Conservation (phyloP, 2,329 filamentous ascomycete genomes). For the Trematosphaeria pertusa region DNA sequence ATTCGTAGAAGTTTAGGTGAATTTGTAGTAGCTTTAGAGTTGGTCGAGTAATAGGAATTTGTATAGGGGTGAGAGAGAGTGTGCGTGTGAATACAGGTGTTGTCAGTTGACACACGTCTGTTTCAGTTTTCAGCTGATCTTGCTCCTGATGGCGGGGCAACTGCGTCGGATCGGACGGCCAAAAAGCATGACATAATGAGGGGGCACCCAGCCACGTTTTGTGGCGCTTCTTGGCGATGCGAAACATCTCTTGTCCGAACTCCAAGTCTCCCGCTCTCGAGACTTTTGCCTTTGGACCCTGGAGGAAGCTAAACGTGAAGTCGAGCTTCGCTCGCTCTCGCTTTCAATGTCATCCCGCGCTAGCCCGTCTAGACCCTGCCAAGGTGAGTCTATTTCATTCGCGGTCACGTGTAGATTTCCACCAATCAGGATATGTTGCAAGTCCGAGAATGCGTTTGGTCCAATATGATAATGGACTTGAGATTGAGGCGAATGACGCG, state of each 20-base stretch:
- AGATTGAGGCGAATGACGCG: too few species aligned
- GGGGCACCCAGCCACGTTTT: constrained; percentile 5
- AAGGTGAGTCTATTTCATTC: neutral
- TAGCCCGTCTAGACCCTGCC: neutral
- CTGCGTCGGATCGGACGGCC: constrained; percentile 5
- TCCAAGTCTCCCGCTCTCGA: too few species aligned
- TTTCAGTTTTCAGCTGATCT: constrained; percentile 14
- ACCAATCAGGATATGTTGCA: neutral
- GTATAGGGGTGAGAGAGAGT: constrained; percentile 3
- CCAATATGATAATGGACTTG: too few species aligned
- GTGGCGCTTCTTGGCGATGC: neutral
- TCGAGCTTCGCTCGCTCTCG: too few species aligned
- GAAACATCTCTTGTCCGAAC: constrained; percentile 1
- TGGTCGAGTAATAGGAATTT: too few species aligned
- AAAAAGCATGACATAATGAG: constrained; percentile 13
- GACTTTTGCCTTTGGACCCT: too few species aligned
- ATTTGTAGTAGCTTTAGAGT: too few species aligned
- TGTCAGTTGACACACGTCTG: constrained; percentile 16
- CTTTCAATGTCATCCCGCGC: too few species aligned
- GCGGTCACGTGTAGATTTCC: neutral
- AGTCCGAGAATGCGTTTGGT: neutral
- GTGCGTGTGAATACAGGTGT: neutral
- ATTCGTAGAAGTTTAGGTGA: neutral
- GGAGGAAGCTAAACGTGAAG: too few species aligned
- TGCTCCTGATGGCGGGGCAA: constrained; percentile 7